Base-by-base conservation (phyloP, 108 stramenopile genomes). In the Cyclostephanos tholiformis region DNA sequence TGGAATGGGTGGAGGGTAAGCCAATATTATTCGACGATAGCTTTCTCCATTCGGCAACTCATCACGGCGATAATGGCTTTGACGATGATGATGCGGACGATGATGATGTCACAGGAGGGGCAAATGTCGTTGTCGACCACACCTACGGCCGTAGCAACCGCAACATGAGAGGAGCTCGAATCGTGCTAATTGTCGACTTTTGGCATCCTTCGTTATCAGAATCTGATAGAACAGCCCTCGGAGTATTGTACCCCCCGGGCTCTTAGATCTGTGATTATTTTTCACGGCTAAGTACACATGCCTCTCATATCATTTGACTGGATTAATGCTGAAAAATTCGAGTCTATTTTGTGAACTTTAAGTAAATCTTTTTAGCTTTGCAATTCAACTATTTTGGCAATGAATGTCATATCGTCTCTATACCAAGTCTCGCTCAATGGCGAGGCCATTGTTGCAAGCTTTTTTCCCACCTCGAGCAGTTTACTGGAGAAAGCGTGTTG, bases 1-100 rank as follows among this genome's bases (percentile, higher is more conserved):
- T 77, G 25, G 70, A 60, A 57, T 76, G 85, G 73, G 49, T 62
- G 30, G 78, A 85, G 48, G 86, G 78, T 17, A 44, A 72, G 36
- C 80, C 72, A 23, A 81, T 89, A 60, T 74, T 89, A 48, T 89
- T 87, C 75, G 86, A 89, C 63, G 88, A 89, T 57, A 87, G 86
- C 53, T 84, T 87, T 65, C 64, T 84, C 43, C 88, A 87, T 79
- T 85, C 80, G 5, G 88, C 82, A 0, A 48, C 69, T 11, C 82
- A 84, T 82, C 55, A 39, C 25, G 63, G 58, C 0, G 23, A 32
- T 29, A 25, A 65, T 30, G 66, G 64, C 43, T 50, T 13, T 14
- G 71, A 32, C 50, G 43, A n/a, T 13, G 39, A 39, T 51, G 53
- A 56, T 20, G 29, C 23, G 29, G 26, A 17, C 0, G 46, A 12